Conservation (phyloP, 2,329 filamentous ascomycete genomes). For the Cytospora chrysosperma region DNA sequence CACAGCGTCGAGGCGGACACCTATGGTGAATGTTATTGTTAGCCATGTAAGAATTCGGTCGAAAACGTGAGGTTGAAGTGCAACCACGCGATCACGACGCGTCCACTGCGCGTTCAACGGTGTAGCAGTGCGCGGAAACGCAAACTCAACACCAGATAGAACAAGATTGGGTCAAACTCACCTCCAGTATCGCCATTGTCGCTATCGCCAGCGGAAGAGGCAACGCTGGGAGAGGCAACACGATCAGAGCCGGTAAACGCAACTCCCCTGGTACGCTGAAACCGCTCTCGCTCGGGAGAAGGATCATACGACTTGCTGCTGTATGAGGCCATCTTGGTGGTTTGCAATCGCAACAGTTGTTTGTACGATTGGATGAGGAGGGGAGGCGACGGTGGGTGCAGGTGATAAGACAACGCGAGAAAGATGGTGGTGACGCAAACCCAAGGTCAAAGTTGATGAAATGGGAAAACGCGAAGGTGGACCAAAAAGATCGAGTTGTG, state of each 20-base stretch:
- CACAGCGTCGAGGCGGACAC: constrained; percentile 13
- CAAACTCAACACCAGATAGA: background rate
- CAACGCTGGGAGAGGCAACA: constrained; percentile 12
- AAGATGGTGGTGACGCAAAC: background rate
- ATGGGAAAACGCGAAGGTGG: background rate
- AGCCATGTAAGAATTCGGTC: background rate
- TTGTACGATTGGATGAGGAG: background rate
- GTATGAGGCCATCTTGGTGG: constrained; percentile 12
- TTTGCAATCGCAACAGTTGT: background rate
- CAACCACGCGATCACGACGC: background rate
- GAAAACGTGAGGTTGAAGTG: background rate
- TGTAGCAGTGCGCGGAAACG: background rate
- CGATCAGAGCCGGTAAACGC: constrained; percentile 13
- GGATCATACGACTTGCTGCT: constrained; percentile 17
- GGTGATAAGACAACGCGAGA: background rate
- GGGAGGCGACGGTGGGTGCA: background rate
- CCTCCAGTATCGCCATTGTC: constrained; percentile 11
- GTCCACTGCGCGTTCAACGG: background rate
- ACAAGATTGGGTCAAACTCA: background rate
- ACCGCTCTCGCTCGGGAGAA: constrained; percentile 7
- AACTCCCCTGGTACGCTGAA: constrained; percentile 11
- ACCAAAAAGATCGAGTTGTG: background rate
- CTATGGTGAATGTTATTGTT: constrained; percentile 2
- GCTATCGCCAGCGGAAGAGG: constrained; percentile 15
- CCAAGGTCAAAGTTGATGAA: background rate